Base-by-base conservation (phyloP, 331 rosid species). In the Acacia concinna region DNA sequence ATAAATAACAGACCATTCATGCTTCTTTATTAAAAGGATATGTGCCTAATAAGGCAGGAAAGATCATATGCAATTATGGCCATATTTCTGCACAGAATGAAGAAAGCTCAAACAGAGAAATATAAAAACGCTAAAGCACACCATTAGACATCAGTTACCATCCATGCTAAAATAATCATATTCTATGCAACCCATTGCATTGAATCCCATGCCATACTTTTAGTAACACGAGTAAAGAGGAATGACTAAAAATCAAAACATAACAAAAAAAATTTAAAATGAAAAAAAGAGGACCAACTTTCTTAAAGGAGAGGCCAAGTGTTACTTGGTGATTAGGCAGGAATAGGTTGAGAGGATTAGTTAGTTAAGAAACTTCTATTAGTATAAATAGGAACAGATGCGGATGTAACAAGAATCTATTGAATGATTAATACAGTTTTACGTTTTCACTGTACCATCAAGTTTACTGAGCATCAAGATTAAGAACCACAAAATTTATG, bases 51-150 rank as follows among this genome's bases (percentile, higher is more conserved):
- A 37, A 52, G 38, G 17, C 10, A 74, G 23, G 78, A 73, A 30
- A 30, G 41, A 68, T 68, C 6, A 18, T 8, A 31, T 2, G 14
- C 40, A 51, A 47, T 31, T 41, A 70, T 17, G 15, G 40, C 46
- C 71, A 60, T 35, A 68, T 59, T 67, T 76, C 76, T 70, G 18
- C 71, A 75, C 70, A 47, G 56, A 57, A 23, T 40, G 49, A 49
- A 23, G 49, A 44, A 25, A 37, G 44, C 44, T 46, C 68, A 77
- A 84, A 72, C 31, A 46, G 25, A 80, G 81, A 34, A 72, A 30
- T 30, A 14, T 31, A 57, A 68, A 80, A 65, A 51, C 30, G 74
- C 49, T 54, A 31, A 21, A 64, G 54, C 71, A 57, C 47, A 32
- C 20, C 43, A 54, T 68, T 32, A 28, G 57, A 67, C 21, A 68